Evolutionary conservation across 2,329 filamentous ascomycete genomes (phyloP).

Genomic region (Nemania abortiva): DNA sequence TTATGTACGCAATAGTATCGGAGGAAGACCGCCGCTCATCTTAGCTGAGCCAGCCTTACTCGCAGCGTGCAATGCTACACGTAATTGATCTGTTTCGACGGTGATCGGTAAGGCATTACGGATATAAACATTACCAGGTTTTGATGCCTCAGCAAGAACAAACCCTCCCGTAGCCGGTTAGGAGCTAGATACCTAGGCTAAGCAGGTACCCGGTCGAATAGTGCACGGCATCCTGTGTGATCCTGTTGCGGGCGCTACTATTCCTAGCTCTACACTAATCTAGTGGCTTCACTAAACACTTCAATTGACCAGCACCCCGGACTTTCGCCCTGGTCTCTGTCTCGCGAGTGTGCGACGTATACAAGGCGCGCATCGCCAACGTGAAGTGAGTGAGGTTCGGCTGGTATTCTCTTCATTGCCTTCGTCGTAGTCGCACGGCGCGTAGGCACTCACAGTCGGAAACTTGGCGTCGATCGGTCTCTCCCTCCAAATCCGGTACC

Average conservation of each 20-base stretch:
- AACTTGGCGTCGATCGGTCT: slow-evolving; percentile 2
- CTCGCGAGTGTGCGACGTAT: slow-evolving; percentile 11
- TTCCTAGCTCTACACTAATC: slow-evolving; percentile 12
- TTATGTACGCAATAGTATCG: neutral
- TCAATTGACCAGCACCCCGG: slow-evolving; percentile 18
- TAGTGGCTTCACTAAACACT: slow-evolving; percentile 23
- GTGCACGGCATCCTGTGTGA: neutral
- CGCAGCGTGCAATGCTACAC: neutral
- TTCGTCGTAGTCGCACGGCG: neutral
- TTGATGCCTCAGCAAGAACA: neutral
- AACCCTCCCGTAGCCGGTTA: neutral
- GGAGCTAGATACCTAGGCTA: neutral
- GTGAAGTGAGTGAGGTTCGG: neutral
- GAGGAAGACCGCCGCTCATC: neutral
- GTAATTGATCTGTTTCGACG: neutral
- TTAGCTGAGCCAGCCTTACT: neutral
- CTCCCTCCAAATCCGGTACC: neutral
- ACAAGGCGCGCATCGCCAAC: slow-evolving; percentile 26
- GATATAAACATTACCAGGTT: neutral
- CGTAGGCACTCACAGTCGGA: neutral
- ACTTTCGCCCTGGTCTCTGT: slow-evolving; percentile 1
- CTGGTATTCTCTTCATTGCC: slow-evolving; percentile 11
- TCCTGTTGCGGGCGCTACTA: neutral
- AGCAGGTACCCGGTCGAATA: neutral
- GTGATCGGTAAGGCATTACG: neutral